Conservation (phyloP, 176 grass and related monocot genomes). For the Musa schizocarpa region DNA sequence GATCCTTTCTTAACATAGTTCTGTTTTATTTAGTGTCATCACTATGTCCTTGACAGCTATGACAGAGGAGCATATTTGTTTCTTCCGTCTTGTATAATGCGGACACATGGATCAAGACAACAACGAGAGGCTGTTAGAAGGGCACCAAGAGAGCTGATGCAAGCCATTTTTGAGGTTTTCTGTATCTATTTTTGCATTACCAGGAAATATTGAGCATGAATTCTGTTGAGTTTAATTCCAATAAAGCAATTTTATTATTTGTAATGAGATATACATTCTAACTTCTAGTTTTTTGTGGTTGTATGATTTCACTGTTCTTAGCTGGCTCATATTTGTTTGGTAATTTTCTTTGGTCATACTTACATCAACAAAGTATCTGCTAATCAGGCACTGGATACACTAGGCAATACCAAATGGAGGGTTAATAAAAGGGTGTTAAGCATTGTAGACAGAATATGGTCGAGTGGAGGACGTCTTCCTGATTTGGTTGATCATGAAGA, state of each 20-base stretch:
- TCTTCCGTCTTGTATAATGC: conserved; percentile 83
- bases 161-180: conserved; percentile 62
- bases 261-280: too few species aligned
- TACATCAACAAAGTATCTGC: not conserved
- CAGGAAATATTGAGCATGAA: too few species aligned
- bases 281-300: too few species aligned
- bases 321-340: too few species aligned
- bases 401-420: conserved; percentile 92
- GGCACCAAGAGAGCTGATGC: conserved; percentile 57
- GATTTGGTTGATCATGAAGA: conserved; percentile 79
- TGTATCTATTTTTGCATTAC: not conserved
- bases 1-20: not conserved
- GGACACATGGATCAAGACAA: conserved; percentile 78
- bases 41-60: conserved; percentile 34
- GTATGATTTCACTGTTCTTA: too few species aligned
- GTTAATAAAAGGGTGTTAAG: conserved; percentile 85
- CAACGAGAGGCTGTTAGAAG: conserved; percentile 75
- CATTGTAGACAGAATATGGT: conserved; percentile 96
- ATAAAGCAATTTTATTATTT: too few species aligned
- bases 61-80: conserved; percentile 88
- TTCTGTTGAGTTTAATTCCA: too few species aligned
- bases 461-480: conserved; percentile 66
- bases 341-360: too few species aligned
- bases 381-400: conserved; percentile 81
- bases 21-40: not conserved